phyloP scores from a whole-genome alignment of 2,329 filamentous ascomycete species.

The Pestalotiopsis sp. region DNA sequence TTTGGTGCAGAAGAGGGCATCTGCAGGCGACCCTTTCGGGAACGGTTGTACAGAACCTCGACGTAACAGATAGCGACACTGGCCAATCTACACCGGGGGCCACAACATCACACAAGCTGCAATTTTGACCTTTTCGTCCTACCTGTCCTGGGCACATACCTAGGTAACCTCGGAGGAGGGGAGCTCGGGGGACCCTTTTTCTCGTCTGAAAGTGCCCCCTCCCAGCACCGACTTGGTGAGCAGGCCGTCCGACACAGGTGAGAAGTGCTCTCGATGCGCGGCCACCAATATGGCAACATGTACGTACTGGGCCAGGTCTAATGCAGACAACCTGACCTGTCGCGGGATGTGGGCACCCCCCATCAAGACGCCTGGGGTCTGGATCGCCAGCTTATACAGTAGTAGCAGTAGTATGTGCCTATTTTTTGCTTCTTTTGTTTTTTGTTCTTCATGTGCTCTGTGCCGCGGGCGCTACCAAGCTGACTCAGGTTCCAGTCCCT shows the following conservation, averaged over 20 bases:
- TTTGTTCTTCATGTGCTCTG: neutral
- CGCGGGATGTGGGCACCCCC: neutral
- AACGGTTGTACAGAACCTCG: neutral
- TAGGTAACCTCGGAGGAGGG: neutral
- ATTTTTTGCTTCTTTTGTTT: neutral
- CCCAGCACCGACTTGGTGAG: neutral
- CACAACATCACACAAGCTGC: constrained; percentile 10
- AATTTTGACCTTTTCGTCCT: constrained; percentile 9
- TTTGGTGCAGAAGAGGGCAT: neutral
- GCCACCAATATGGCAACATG: neutral
- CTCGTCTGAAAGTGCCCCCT: neutral
- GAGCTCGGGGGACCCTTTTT: no score
- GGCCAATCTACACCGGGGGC: constrained; percentile 9
- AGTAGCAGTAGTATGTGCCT: neutral
- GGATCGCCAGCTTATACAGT: neutral
- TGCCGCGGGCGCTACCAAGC: neutral
- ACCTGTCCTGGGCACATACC: neutral
- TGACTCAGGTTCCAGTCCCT: constrained; percentile 1
- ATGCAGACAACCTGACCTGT: neutral
- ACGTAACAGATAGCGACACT: neutral
- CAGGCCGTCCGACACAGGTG: neutral
- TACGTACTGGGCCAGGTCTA: neutral
- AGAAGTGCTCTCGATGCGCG: neutral
- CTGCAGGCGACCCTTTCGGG: constrained; percentile 10
- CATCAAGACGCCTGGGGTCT: neutral